These are phyloP conservation scores for Eucommia ulmoides DNA, from an alignment of 257 asterid species.

Conservation along the genomic window DNA sequence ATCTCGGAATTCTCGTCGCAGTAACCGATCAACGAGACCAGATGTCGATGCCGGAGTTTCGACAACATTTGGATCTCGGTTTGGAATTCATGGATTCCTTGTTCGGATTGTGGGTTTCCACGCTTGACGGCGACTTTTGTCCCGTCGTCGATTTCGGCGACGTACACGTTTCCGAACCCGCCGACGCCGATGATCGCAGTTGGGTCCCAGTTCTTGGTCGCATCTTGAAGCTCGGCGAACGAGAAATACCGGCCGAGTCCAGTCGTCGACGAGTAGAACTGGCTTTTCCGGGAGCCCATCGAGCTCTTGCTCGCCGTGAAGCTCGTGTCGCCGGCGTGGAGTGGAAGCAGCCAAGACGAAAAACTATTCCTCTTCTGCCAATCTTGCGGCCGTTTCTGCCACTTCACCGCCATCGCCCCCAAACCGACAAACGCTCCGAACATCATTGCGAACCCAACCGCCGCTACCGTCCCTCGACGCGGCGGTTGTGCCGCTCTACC, in stretches of 20 bases:
- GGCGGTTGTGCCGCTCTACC: conserved; percentile 12
- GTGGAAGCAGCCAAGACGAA: conserved; percentile 86
- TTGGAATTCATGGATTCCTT: conserved; percentile 83
- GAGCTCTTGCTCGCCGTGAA: conserved; percentile 31
- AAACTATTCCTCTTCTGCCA: conserved; percentile 75
- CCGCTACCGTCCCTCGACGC: conserved; percentile 50
- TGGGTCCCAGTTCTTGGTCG: conserved; percentile 72
- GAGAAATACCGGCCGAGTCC: conserved; percentile 46
- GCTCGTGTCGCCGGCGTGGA: conserved; percentile 44
- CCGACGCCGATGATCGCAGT: conserved; percentile 69
- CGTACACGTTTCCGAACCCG: conserved; percentile 77
- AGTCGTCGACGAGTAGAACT: conserved; percentile 29
- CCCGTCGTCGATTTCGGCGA: conserved; percentile 62
- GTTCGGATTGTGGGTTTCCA: conserved; percentile 93
- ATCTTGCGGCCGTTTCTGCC: conserved; percentile 88
- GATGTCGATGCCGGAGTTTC: conserved; percentile 82
- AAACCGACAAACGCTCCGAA: conserved; percentile 78
- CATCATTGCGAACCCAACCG: conserved; percentile 95
- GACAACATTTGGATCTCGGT: conserved; percentile 88
- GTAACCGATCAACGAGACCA: conserved; percentile 81
- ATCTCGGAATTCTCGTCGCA: conserved; percentile 82
- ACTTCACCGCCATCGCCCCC: conserved; percentile 88
- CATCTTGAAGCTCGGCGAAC: conserved; percentile 44
- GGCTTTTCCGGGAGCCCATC: conserved; percentile 34
- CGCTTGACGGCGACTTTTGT: conserved; percentile 71